Evolutionary conservation across 2,329 filamentous ascomycete genomes (phyloP).

Genomic region (Conoideocrella luteorostrata): DNA sequence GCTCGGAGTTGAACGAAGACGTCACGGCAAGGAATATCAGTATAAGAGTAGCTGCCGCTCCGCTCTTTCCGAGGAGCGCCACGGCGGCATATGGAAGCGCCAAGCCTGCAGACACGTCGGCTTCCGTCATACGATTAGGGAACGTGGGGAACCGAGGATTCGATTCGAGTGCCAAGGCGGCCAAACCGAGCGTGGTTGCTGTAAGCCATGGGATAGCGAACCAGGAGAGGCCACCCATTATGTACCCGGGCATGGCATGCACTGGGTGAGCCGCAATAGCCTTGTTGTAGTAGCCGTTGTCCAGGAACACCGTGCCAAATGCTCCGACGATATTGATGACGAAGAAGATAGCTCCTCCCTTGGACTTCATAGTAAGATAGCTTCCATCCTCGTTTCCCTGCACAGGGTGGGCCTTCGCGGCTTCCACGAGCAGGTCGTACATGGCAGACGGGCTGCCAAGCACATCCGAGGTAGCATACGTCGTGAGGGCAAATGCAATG

Average conservation of each 20-base stretch:
- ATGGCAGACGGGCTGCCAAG: slow-evolving; percentile 72
- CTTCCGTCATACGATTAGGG: slow-evolving; percentile 62
- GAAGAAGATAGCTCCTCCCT: slow-evolving; percentile 79
- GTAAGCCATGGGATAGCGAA: slow-evolving; percentile 90
- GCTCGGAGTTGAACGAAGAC: slow-evolving; percentile 71
- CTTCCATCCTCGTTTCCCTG: slow-evolving; percentile 73
- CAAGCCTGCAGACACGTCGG: slow-evolving; percentile 74
- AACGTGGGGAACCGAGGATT: slow-evolving; percentile 67
- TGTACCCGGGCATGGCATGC: slow-evolving; percentile 80
- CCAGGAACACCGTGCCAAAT: slow-evolving; percentile 78
- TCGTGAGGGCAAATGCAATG: slow-evolving; percentile 74
- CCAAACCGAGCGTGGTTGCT: slow-evolving; percentile 81
- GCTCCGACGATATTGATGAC: slow-evolving; percentile 83
- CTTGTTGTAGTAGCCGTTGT: slow-evolving; percentile 90
- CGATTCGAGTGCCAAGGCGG: slow-evolving; percentile 72
- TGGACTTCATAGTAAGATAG: slow-evolving; percentile 72
- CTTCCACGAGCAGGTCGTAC: slow-evolving; percentile 69
- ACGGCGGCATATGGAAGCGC: slow-evolving; percentile 82
- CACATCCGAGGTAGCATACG: slow-evolving; percentile 66
- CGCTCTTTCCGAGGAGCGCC: slow-evolving; percentile 73
- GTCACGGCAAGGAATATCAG: slow-evolving; percentile 91
- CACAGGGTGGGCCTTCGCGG: slow-evolving; percentile 64
- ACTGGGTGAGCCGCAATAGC: slow-evolving; percentile 83
- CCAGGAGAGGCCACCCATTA: slow-evolving; percentile 81
- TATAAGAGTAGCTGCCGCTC: slow-evolving; percentile 70